These are phyloP conservation scores for Samsoniella hepiali DNA, from an alignment of 2,329 filamentous ascomycete species.

Conservation along the genomic window DNA sequence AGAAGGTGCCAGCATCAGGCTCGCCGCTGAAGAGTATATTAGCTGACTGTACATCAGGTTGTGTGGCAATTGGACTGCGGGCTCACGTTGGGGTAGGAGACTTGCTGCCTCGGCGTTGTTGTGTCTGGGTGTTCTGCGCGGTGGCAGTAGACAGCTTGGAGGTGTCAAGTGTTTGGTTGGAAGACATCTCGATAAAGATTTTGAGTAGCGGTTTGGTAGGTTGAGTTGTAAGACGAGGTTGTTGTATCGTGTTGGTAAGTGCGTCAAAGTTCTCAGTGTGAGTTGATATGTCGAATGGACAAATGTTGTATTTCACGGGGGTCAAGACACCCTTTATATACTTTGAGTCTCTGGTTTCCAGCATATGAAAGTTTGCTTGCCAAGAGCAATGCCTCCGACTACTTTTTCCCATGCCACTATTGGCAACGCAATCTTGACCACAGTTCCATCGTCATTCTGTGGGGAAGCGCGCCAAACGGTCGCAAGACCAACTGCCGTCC, in stretches of 20 bases:
- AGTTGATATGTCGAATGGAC: neutral
- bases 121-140: neutral
- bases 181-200: neutral
- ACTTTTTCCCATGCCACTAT: neutral
- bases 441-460: slow-evolving; percentile 6
- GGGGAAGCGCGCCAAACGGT: neutral
- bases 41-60: neutral
- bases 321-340: neutral
- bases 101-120: neutral
- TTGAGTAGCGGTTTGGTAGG: neutral
- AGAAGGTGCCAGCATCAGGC: neutral
- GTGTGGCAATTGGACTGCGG: neutral
- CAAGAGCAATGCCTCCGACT: neutral
- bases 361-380: neutral
- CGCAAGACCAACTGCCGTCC: neutral
- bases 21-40: neutral
- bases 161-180: neutral
- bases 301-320: neutral
- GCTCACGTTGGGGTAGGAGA: neutral
- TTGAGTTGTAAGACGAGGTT: neutral
- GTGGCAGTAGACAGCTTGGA: neutral
- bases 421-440: neutral
- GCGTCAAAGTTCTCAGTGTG: neutral
- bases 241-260: neutral
- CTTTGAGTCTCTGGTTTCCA: neutral